Evolutionary conservation across 495 filamentous ascomycete genomes (phyloP), one percentile per base, ranked within the genome.

Genomic region (Thermothielavioides terrestris): DNA sequence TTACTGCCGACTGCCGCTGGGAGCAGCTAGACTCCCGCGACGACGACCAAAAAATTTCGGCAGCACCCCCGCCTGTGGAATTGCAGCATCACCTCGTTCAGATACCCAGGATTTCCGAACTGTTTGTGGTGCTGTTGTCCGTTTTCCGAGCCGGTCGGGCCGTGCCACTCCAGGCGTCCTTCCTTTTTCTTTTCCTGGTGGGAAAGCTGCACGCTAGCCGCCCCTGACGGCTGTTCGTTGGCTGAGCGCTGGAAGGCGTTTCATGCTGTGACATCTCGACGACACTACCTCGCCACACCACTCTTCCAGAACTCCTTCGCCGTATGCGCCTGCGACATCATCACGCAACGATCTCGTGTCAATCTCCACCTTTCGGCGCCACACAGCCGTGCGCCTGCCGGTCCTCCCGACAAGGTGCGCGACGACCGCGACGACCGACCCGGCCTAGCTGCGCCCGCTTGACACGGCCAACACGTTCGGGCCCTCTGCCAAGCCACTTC

Each of bases 391-490:
- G 41, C 46, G 41, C 32, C 35, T 36, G 41, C 25, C 37, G 18
- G 14, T 27, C 35, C 17, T 39, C 36, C 15, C 36, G 11, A n/a
- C 17, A 49, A 22, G 28, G 42, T 32, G 52, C 38, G 51, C 36
- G 28, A 47, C 55, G n/a, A n/a, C n/a, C n/a, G n/a, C n/a, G n/a
- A n/a, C n/a, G n/a, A n/a, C n/a, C n/a, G n/a, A n/a, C n/a, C 44
- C 14, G 50, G 46, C 52, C 40, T 31, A 34, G 26, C n/a, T n/a
- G n/a, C 52, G 42, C 50, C 50, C 46, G 32, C 50, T 46, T 45
- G 50, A 56, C 43, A 48, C 55, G 32, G 31, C 52, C 53, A 50
- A 41, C 43, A 26, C n/a, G n/a, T n/a, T n/a, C n/a, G n/a, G n/a
- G n/a, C n/a, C 41, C 35, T n/a, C 50, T 43, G 47, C 50, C 52